Conservation (phyloP, 371 early-diverging fungal genomes). For the Mucor racemosus region DNA sequence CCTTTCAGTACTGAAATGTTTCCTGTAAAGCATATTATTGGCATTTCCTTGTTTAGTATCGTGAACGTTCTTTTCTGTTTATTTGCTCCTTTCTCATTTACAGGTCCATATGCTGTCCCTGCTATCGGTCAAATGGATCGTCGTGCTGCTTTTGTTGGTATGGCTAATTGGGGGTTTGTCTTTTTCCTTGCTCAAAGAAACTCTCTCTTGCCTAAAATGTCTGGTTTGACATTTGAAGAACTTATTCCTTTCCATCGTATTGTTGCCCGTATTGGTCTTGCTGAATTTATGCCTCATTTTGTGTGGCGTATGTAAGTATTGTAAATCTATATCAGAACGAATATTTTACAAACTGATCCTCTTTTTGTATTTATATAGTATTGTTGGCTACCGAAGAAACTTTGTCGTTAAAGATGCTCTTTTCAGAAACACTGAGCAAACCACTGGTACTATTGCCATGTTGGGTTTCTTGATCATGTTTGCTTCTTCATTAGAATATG, state of each 20-base stretch:
- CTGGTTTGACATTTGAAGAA: constrained; percentile 48
- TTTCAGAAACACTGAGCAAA: constrained; percentile 38
- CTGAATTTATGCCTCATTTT: constrained; percentile 45
- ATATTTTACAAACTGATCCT: not conserved
- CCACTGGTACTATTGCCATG: constrained; percentile 45
- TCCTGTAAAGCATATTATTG: constrained; percentile 44
- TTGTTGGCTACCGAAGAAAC: constrained; percentile 16
- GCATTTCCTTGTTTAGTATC: constrained; percentile 31
- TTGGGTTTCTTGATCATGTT: constrained; percentile 44
- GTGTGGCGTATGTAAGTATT: constrained; percentile 50
- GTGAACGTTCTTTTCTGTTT: constrained; percentile 40
- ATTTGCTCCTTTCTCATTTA: constrained; percentile 36
- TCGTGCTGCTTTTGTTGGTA: constrained; percentile 46
- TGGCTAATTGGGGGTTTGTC: constrained; percentile 48
- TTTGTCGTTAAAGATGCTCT: constrained; percentile 29
- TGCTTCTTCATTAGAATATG: constrained; percentile 40
- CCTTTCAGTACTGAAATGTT: constrained; percentile 47
- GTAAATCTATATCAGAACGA: no score
- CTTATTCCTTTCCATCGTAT: constrained; percentile 52
- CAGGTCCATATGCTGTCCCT: constrained; percentile 10
- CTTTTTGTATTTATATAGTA: not conserved
- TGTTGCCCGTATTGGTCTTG: constrained; percentile 47
- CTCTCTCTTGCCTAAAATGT: constrained; percentile 41
- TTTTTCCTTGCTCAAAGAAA: constrained; percentile 50
- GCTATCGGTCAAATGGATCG: constrained; percentile 42